Evolutionary conservation across 1,284 basidiomycete genomes (phyloP), one percentile per base, ranked within the genome.

Genomic region (Violaceomyces palustris): DNA sequence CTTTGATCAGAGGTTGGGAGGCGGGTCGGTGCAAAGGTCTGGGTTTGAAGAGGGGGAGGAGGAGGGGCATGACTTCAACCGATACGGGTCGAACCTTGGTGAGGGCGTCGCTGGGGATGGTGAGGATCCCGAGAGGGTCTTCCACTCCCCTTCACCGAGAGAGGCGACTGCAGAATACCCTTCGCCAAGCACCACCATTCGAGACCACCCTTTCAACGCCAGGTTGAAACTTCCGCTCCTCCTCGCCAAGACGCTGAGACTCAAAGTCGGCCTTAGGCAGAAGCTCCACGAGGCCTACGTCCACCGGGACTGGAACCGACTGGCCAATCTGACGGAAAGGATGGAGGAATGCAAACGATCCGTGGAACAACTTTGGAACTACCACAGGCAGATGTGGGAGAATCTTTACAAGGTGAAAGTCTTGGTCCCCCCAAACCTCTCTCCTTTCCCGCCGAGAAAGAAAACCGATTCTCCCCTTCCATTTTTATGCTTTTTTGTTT

Each of bases 311-410:
- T 66, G 63, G 63, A 30, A 45, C 2, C 47, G 54, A 30, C 32
- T 67, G 17, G 35, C 42, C 5, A 35, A 37, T 11, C 45, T 67
- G 18, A 50, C 50, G 10, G 27, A 46, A 5, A 37, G 48, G 11
- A 44, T 43, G 3, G 47, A 28, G 11, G 11, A 40, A 30, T 54
- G 50, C 36, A 11, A 41, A 17, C 50, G 64, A 3, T 39, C 67
- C 8, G 54, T 70, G 1, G 54, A 61, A 26, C 42, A 54, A 21
- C 38, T 74, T 39, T 71, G 72, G 46, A 45, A 37, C 14, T 62
- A 70, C 15, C 74, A 75, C 42, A 59, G 74, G 19, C 57, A 54
- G 32, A 39, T 73, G 36, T 73, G 71, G 71, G 67, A 68, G 71
- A 46, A 35, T 17, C 62, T 58, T 56, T 63, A 65, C 37, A 65